A percentile compares a stretch with the other conserved stretches of the same genome.
phyloP scores from a whole-genome alignment of 2,329 filamentous ascomycete genomes.

The Paracorniculantispora psalliotae region DNA sequence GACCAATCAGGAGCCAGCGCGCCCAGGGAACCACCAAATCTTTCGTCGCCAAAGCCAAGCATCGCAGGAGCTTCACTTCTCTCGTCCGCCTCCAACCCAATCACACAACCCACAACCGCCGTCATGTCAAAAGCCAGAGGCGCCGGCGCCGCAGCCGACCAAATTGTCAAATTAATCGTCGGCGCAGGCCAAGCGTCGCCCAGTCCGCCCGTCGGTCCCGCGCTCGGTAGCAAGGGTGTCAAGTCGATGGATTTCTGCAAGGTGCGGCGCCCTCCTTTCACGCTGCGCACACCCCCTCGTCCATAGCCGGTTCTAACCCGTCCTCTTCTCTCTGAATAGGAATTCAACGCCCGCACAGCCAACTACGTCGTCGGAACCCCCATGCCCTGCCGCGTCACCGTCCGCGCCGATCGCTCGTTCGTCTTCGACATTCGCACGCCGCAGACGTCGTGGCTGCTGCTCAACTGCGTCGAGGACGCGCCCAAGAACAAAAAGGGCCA shows the following conservation, averaged over 20 bases:
- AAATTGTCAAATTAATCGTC: conserved; percentile 95
- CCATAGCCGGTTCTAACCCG: conserved; percentile 16
- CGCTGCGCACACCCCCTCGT: no score
- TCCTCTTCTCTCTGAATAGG: conserved; percentile 47
- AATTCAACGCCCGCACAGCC: conserved; percentile 92
- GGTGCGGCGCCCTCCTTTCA: conserved; percentile 44
- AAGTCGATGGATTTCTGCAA: conserved; percentile 99
- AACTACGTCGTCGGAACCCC: conserved; percentile 80
- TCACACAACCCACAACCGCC: conserved; percentile 17
- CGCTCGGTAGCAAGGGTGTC: conserved; percentile 92
- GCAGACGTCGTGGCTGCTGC: conserved; percentile 84
- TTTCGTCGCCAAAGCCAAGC: neutral
- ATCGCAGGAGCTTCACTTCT: neutral
- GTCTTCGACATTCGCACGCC: conserved; percentile 90
- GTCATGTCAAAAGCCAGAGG: conserved; percentile 49
- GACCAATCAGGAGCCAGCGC: neutral
- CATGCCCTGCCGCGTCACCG: conserved; percentile 83
- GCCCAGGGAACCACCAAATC: neutral
- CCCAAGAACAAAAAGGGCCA: conserved; percentile 68
- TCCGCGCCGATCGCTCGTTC: conserved; percentile 90
- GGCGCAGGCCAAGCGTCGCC: conserved; percentile 93
- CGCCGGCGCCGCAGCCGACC: conserved; percentile 46
- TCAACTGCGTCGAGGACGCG: conserved; percentile 70
- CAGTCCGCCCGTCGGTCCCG: conserved; percentile 92
- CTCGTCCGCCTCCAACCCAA: neutral